These are phyloP conservation scores for Populus tremula DNA, from an alignment of 345 rosid genomes.

Conservation along the genomic window DNA sequence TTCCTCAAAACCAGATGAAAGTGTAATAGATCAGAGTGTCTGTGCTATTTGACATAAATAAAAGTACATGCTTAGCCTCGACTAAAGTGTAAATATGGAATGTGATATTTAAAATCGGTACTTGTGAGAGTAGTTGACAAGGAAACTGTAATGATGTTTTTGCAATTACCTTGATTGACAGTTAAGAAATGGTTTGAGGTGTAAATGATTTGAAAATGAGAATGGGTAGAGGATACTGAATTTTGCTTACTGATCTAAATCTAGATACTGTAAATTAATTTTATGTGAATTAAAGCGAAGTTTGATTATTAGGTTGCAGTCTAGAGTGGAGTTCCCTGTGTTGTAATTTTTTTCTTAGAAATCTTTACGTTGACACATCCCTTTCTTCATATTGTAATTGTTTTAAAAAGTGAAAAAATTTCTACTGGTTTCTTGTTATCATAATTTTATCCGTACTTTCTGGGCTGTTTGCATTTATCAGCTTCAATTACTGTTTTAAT, in stretches of 20 bases:
- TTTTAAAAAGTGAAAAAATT: neutral
- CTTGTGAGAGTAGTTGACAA: neutral
- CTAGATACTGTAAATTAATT: neutral
- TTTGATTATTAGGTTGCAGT: neutral
- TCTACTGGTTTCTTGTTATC: neutral
- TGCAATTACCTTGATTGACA: neutral
- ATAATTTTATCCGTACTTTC: neutral
- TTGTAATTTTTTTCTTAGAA: neutral
- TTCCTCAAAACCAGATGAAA: neutral
- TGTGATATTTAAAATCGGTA: neutral
- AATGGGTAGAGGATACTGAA: neutral
- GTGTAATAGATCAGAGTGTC: neutral
- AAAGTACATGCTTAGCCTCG: neutral
- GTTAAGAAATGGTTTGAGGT: neutral
- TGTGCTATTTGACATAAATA: neutral
- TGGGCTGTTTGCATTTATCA: neutral
- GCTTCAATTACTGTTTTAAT: neutral
- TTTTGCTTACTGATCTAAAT: neutral
- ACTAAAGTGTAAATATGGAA: neutral
- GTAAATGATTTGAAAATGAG: neutral
- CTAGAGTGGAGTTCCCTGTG: neutral
- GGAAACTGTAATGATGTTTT: neutral
- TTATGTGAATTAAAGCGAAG: neutral
- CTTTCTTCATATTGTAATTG: neutral
- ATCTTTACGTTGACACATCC: neutral